Conservation (phyloP, 257 asterid genomes). For the Fraxinus quadrangulata region DNA sequence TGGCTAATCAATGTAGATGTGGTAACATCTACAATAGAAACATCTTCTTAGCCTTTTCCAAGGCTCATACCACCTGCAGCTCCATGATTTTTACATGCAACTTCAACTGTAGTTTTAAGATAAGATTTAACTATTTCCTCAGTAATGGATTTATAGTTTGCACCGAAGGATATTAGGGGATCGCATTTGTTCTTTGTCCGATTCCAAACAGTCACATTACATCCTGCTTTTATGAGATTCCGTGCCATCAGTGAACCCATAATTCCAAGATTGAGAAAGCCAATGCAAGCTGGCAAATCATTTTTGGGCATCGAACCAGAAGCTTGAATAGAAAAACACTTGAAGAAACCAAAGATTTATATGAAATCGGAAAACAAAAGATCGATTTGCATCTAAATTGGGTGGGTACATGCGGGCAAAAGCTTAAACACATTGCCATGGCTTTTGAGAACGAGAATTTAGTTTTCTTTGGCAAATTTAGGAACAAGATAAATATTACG, state of each 20-base stretch:
- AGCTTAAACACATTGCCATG: conserved; percentile 61
- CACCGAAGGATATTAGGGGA: conserved; percentile 88
- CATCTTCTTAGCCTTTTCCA: conserved; percentile 72
- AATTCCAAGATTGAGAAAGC: conserved; percentile 90
- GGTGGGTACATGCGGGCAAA: conserved; percentile 35
- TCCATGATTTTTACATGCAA: conserved; percentile 81
- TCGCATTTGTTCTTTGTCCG: conserved; percentile 92
- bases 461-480: conserved; percentile 35
- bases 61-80: conserved; percentile 77
- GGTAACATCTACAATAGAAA: no score
- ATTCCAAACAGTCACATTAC: conserved; percentile 82
- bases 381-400: conserved; percentile 37
- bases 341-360: conserved; percentile 39
- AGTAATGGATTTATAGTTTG: conserved; percentile 71
- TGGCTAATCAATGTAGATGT: no score
- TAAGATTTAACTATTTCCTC: conserved; percentile 89
- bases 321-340: conserved; percentile 57
- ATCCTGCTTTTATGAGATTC: conserved; percentile 90
- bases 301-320: conserved; percentile 49
- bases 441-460: conserved; percentile 30
- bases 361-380: conserved; percentile 34
- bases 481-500: conserved; percentile 34
- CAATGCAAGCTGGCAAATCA: conserved; percentile 59
- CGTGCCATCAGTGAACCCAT: conserved; percentile 97
- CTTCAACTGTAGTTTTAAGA: conserved; percentile 88